Evolutionary conservation across 2,329 filamentous ascomycete species (phyloP), one percentile per base, ranked within the genome.

Genomic region (Epichloe coenophiala): DNA sequence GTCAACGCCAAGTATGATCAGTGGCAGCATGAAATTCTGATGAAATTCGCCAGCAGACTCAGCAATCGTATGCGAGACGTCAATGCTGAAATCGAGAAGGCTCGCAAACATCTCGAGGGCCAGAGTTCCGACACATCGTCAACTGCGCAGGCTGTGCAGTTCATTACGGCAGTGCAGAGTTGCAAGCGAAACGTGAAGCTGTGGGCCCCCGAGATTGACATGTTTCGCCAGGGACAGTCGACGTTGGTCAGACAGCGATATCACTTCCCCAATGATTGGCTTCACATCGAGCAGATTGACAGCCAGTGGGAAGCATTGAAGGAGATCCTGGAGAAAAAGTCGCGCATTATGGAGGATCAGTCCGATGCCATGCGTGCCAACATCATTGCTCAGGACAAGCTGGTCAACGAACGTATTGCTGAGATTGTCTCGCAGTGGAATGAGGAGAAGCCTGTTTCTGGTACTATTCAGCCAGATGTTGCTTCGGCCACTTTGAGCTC

Each of bases 1-100:
- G 93, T 99, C 66, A 98, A 97, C 61, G 88, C 89, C 60, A 98
- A 97, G 66, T 99, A 98, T 64, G 94, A 99, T 63, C 91, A 97
- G 66, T 98, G 94, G 93, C 93, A 99, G 66, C 88, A 96, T 60
- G 93, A 99, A 57, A 95, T 98, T 50, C 75, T 97, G 38, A 80
- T 86, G 59, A 95, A 95, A 64, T 99, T 98, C 67, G 93, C 89
- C 38, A 78, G 79, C 51, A 88, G 93, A 51, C 83, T 98, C 44
- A 88, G 90, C 45, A 86, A 81, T 55, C 86, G 90, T 47, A 94
- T 97, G 82, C 80, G 88, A 46, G 93, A 98, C 61, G 84, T 96
- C 4, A 89, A 93, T 59, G 83, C 86, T 12, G 91, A 97, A 55
- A 86, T 98, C 53, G 87, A 95, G 60, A 89, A 89, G 67, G 88